Evolutionary conservation across 1,284 basidiomycete genomes (phyloP).

Genomic region (Neonothopanus nambi): DNA sequence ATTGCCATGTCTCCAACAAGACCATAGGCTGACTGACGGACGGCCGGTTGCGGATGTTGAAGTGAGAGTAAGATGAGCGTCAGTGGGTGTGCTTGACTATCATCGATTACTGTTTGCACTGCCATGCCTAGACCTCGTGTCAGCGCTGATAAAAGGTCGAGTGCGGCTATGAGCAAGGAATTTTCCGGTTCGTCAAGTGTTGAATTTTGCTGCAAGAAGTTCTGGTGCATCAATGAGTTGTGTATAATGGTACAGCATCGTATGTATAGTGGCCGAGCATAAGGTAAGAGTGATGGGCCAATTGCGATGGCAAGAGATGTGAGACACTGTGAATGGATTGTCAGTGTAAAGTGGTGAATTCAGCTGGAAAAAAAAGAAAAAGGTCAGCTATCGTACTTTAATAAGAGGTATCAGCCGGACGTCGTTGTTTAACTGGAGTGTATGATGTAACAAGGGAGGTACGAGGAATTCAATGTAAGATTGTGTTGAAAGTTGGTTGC

Average conservation of each 20-base stretch:
- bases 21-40: constrained; percentile 95
- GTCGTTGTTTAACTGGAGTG: constrained; percentile 86
- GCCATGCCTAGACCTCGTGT: constrained; percentile 88
- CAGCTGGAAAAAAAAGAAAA: constrained; percentile 4
- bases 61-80: constrained; percentile 80
- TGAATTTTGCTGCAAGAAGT: constrained; percentile 69
- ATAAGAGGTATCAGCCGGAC: constrained; percentile 93
- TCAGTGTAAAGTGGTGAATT: constrained; percentile 44
- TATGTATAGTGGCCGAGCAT: constrained; percentile 90
- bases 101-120: constrained; percentile 69
- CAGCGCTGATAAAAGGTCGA: constrained; percentile 92
- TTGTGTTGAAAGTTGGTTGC: constrained; percentile 81
- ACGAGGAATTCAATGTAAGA: constrained; percentile 93
- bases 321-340: no score
- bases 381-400: constrained; percentile 58
- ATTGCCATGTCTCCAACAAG: constrained; percentile 98
- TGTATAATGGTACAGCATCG: constrained; percentile 90
- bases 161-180: constrained; percentile 93
- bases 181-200: constrained; percentile 87
- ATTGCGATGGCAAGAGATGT: constrained; percentile 97
- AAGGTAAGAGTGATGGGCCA: constrained; percentile 87
- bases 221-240: constrained; percentile 78
- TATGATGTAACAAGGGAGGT: constrained; percentile 90
- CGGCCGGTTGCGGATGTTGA: constrained; percentile 91
- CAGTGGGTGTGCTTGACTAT: constrained; percentile 73